Conservation (phyloP, 78 protist genomes). For the slime mould (Dictyostelium discoideum) region dicty_2.7 NC_007089.4:749501-750000, state of each 20-base stretch:
- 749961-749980: neutral
- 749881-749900: neutral
- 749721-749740: neutral
- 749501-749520: neutral
- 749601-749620: neutral
- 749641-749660: neutral
- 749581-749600: neutral
- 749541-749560: neutral
- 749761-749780: too few species aligned
- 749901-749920: neutral
- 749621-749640: neutral
- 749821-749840: neutral
- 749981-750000: neutral
- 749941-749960: neutral
- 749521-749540: neutral
- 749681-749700: neutral
- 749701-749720: too few species aligned
- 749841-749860: neutral
- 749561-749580: neutral
- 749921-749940: neutral
- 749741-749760: neutral
- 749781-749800: too few species aligned
- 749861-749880: neutral
- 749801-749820: neutral
- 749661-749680: neutral